A percentile compares a stretch with the other conserved stretches of the same genome.
Conservation (phyloP, 345 rosid genomes). For the Arabis hirsuta region DNA sequence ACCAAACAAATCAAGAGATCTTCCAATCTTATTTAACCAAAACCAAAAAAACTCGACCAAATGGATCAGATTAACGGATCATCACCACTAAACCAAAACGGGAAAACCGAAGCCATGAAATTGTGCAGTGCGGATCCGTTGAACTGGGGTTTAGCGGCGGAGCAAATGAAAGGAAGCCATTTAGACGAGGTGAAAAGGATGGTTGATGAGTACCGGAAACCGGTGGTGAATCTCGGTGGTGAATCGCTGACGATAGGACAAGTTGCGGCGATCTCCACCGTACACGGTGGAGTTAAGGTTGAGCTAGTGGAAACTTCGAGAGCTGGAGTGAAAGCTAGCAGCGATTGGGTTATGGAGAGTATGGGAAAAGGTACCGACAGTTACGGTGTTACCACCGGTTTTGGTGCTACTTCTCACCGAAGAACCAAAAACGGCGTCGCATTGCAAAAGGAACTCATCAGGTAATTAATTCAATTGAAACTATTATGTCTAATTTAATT, state of each 20-base stretch:
- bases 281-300: slow-evolving; percentile 44
- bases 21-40: slow-evolving; percentile 1
- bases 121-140: slow-evolving; percentile 58
- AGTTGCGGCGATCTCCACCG: slow-evolving; percentile 62
- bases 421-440: slow-evolving; percentile 75
- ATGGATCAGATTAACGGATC: slow-evolving; percentile 44
- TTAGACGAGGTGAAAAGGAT: slow-evolving; percentile 76
- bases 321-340: slow-evolving; percentile 67
- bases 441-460: slow-evolving; percentile 70
- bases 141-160: slow-evolving; percentile 77
- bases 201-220: slow-evolving; percentile 67
- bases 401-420: slow-evolving; percentile 78
- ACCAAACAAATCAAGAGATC: slow-evolving; percentile 22
- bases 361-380: slow-evolving; percentile 72
- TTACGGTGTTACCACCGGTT: slow-evolving; percentile 82
- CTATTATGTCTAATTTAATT: not conserved
- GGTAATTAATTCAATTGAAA: slow-evolving; percentile 43
- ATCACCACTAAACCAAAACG: slow-evolving; percentile 25
- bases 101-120: slow-evolving; percentile 23
- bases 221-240: slow-evolving; percentile 68
- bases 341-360: slow-evolving; percentile 84
- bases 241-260: slow-evolving; percentile 77
- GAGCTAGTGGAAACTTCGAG: slow-evolving; percentile 59
- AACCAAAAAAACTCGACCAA: no score
- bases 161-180: slow-evolving; percentile 80